Evolutionary conservation across 2,329 filamentous ascomycete species (phyloP), one percentile per base, ranked within the genome.

Genomic region (Botrytis pseudocinerea): DNA sequence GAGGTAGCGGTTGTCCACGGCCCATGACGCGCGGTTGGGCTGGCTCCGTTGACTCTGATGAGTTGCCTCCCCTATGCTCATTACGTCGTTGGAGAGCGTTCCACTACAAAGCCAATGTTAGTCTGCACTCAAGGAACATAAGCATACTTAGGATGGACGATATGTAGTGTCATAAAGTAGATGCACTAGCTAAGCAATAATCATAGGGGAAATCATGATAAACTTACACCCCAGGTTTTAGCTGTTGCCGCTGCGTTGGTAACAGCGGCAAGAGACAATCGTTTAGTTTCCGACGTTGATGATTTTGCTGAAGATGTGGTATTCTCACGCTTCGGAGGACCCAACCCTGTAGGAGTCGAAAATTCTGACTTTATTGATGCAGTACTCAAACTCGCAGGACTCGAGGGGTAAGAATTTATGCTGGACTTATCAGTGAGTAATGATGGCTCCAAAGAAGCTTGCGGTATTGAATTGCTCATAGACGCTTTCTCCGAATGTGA

Each of bases 1-100:
- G 93, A 64, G 93, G 94, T 28, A 97, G 84, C 1, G 94, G 94
- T 77, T 92, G 91, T 0, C 94, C 94, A 57, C 94, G 88, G 1
- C 94, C 94, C 84, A 97, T 94, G 4, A 80, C 76, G 18, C 78
- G 75, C 2, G 94, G 94, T 77, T 93, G 88, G 83, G 74, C 87
- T 76, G 82, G 89, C 81, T 77, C 77, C 38, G 62, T 28, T 22
- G 73, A 42, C 32, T 79, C 78, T n/a, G 73, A 40, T 9, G 72
- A 59, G 25, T 64, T 71, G 32, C 78, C 77, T 20, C 66, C 70
- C 65, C 74, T 78, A 77, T 65, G 81, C 62, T 85, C 85, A 73
- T 76, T 77, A 73, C 85, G 84, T 73, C 85, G 82, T 75, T 88
- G 86, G 20, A 88, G 82, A 2, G 88, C 87, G 75, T 86, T 88